Evolutionary conservation across 2,329 filamentous ascomycete genomes (phyloP).

Genomic region (Sporothrix globosa): DNA sequence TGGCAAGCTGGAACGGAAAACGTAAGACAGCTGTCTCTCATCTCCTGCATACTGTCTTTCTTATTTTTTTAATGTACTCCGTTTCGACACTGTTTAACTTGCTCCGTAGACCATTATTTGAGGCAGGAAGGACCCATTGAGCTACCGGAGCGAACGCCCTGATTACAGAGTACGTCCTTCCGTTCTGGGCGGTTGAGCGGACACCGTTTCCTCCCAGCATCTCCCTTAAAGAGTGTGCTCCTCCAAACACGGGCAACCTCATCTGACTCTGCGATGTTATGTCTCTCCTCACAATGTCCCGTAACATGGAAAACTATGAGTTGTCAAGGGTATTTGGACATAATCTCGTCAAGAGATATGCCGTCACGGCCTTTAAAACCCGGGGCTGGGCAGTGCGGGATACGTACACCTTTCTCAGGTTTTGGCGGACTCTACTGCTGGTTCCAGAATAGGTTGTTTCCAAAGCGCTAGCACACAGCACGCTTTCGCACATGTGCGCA

Average conservation of each 20-base stretch:
- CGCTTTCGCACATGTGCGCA: neutral
- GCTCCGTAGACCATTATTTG: neutral
- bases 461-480: constrained; percentile 5
- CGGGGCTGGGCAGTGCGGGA: neutral
- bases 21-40: neutral
- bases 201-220: neutral
- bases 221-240: neutral
- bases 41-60: neutral
- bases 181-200: neutral
- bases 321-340: too few relatives aligned
- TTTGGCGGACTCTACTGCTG: too few relatives aligned
- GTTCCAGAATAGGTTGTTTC: neutral
- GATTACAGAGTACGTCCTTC: neutral
- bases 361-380: neutral
- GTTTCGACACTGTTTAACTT: neutral
- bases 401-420: too few relatives aligned
- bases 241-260: neutral
- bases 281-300: too few relatives aligned
- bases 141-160: neutral
- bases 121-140: neutral
- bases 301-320: too few relatives aligned
- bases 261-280: too few relatives aligned
- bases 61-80: neutral
- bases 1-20: constrained; percentile 5
- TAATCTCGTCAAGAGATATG: neutral